Evolutionary conservation across 768 basidiomycete species (phyloP), one percentile per base, ranked within the genome.

Genomic region (Lactifluus pinguis): DNA sequence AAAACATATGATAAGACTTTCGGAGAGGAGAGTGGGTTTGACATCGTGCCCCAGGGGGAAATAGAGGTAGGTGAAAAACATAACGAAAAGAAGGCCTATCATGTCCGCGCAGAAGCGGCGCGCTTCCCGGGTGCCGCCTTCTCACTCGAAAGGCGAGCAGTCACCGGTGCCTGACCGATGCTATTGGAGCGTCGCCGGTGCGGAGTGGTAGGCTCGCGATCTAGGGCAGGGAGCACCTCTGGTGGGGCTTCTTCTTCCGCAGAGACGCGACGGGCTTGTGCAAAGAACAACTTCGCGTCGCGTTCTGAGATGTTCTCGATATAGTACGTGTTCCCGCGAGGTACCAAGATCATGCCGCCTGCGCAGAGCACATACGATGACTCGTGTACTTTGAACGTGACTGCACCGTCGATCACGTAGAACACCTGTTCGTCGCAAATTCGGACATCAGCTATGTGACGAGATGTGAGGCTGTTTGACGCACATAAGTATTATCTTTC

Each of bases 261-360:
- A 0, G 74, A 68, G 36, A 81, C 66, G 68, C 81, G 78, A 32
- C 87, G 80, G 0, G 90, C 91, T 75, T 98, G 95, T 0, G 92
- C 86, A 75, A 98, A 98, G 76, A 95, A 97, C 8, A 98, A 73
- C 67, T 81, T 83, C 21, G 86, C 92, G 52, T 88, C 85, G 39
- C 89, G 83, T 51, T 86, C 80, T 19, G 79, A 81, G 21, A 97
- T 86, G 74, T 98, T 98, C 69, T 89, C 83, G 68, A 98, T 92
- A 60, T 83, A 83, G 71, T 98, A 98, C 9, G 81, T 82, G 71
- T 98, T 98, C 89, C 93, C 94, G 77, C 94, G 80, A 2, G 95
- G 95, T 21, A 97, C 86, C 69, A 95, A 79, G 70, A 95, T 94
- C 80, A 86, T 88, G 11, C 87, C 92, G 13, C 93, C 92, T 1